A percentile compares a stretch with the other conserved stretches of the same genome.
phyloP scores from a whole-genome alignment of 2,329 filamentous ascomycete genomes.

The Calonectria hongkongensis region DNA sequence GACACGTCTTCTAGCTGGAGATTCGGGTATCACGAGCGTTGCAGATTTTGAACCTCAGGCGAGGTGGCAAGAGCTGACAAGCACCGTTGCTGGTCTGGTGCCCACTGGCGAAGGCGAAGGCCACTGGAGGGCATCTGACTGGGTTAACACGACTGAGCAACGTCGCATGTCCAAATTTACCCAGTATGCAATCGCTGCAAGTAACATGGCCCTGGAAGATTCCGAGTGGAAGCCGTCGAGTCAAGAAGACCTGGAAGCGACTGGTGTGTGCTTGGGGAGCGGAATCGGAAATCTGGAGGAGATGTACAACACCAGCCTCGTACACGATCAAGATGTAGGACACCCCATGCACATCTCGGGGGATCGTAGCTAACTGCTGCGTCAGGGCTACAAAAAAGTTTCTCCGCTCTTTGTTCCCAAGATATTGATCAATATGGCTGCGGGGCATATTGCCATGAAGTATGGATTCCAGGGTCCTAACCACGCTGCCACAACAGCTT shows the following conservation, averaged over 20 bases:
- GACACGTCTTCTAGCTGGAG: slow-evolving; percentile 85
- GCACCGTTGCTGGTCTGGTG: slow-evolving; percentile 89
- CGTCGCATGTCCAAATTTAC: slow-evolving; percentile 93
- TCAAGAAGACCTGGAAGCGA: slow-evolving; percentile 80
- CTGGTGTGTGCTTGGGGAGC: slow-evolving; percentile 94
- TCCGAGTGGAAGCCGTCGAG: slow-evolving; percentile 82
- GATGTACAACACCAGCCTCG: slow-evolving; percentile 88
- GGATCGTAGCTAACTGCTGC: slow-evolving; percentile 37
- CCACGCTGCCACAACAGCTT: slow-evolving; percentile 94
- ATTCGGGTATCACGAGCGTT: slow-evolving; percentile 88
- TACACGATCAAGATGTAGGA: slow-evolving; percentile 82
- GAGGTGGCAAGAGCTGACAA: slow-evolving; percentile 83
- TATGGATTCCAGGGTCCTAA: slow-evolving; percentile 94
- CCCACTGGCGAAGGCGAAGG: slow-evolving; percentile 69
- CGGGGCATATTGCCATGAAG: slow-evolving; percentile 95
- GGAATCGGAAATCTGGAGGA: slow-evolving; percentile 97
- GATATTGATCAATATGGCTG: slow-evolving; percentile 94
- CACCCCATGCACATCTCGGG: too few relatives aligned
- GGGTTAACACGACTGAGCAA: slow-evolving; percentile 72
- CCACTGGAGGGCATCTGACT: slow-evolving; percentile 73
- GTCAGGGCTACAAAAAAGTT: slow-evolving; percentile 91
- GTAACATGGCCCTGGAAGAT: slow-evolving; percentile 89
- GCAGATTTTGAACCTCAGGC: slow-evolving; percentile 73
- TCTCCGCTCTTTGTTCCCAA: slow-evolving; percentile 95
- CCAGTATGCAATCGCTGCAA: slow-evolving; percentile 92